Percentiles rank a stretch among this genome's conserved stretches.
phyloP scores from a whole-genome alignment of 768 basidiomycete genomes.

The Mycena indigotica region DNA sequence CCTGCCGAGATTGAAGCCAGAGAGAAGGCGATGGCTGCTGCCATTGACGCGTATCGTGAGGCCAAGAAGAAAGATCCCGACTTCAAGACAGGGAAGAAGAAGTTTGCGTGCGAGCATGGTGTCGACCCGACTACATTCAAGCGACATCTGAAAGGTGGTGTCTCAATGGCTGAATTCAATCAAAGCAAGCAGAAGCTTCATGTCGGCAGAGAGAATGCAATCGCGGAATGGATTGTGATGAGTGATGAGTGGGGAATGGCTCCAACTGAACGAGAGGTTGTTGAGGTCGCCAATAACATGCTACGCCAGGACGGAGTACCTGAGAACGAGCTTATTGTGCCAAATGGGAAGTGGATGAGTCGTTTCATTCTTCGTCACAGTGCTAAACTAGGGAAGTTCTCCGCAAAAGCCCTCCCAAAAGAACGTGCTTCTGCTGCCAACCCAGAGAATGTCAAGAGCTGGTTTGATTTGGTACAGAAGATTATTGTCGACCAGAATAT shows the following conservation, averaged over 20 bases:
- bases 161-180: slow-evolving; percentile 25
- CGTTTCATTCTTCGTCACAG: slow-evolving; percentile 31
- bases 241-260: slow-evolving; percentile 34
- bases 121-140: slow-evolving; percentile 14
- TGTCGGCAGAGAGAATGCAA: slow-evolving; percentile 28
- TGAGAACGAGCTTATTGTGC: slow-evolving; percentile 22
- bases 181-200: slow-evolving; percentile 30
- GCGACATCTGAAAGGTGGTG: slow-evolving; percentile 22
- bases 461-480: slow-evolving; percentile 37
- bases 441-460: slow-evolving; percentile 29
- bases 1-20: neutral
- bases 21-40: neutral
- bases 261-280: slow-evolving; percentile 22
- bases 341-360: slow-evolving; percentile 28
- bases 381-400: slow-evolving; percentile 34
- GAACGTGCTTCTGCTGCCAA: slow-evolving; percentile 33
- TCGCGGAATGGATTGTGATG: slow-evolving; percentile 32
- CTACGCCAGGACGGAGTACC: slow-evolving; percentile 13
- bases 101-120: slow-evolving; percentile 1
- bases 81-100: neutral
- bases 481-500: slow-evolving; percentile 26
- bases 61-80: neutral
- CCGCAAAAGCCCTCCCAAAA: slow-evolving; percentile 34
- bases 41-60: neutral
- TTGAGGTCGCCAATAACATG: slow-evolving; percentile 30